Percentiles rank a stretch among this genome's conserved stretches.
Evolutionary conservation across 345 rosid species (phyloP).

Genomic region (Carallia pectinifolia): DNA sequence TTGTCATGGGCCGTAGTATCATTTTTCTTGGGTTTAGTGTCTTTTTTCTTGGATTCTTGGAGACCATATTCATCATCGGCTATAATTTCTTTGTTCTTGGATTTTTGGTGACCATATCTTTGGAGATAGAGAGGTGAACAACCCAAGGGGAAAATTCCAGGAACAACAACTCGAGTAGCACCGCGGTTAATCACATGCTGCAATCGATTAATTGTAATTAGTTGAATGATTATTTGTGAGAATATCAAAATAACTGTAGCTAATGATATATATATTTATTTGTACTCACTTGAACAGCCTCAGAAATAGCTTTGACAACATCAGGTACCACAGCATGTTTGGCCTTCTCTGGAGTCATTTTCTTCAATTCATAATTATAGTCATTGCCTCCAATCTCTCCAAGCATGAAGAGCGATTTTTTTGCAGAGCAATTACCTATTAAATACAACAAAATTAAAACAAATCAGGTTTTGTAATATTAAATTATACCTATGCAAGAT

Average conservation of each 20-base stretch:
- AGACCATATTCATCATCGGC: too few species aligned
- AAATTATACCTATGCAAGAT: too few species aligned
- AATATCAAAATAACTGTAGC: neutral
- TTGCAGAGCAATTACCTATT: neutral
- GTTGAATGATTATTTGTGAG: too few species aligned
- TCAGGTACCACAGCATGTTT: neutral
- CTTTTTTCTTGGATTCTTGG: too few species aligned
- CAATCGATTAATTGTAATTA: too few species aligned
- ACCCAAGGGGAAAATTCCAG: neutral
- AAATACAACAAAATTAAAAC: neutral
- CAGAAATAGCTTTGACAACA: neutral
- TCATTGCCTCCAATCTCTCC: conserved; percentile 9
- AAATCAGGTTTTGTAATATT: too few species aligned
- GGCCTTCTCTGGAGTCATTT: neutral
- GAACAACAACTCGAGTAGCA: conserved; percentile 6
- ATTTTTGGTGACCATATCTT: neutral
- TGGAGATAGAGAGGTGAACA: neutral
- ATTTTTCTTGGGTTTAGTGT: neutral
- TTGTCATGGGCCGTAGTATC: neutral
- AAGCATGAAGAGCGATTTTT: conserved; percentile 8
- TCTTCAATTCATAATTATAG: neutral
- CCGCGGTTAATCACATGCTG: neutral
- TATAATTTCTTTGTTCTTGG: too few species aligned
- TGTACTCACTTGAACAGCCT: neutral
- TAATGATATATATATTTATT: too few species aligned